Evolutionary conservation across 306 rosid genomes (phyloP), one percentile per base, ranked within the genome.

Genomic region (Cotoneaster glaucophyllus): DNA sequence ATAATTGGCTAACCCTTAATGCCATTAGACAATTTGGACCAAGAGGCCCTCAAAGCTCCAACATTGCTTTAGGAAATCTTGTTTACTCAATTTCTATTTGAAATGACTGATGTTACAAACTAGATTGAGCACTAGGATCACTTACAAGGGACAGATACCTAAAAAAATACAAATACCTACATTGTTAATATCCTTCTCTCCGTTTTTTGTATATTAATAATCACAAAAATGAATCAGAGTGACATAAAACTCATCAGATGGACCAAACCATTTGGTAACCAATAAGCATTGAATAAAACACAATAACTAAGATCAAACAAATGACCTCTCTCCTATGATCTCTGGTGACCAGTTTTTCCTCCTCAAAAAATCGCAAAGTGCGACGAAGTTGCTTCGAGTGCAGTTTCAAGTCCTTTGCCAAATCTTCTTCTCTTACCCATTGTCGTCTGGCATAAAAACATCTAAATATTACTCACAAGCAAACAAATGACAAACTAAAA

Each of bases 361-460:
- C 99, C 84, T 96, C 99, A 74, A 96, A 90, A 74, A 87, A 89
- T 53, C 92, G 85, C 76, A 93, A 76, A 71, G 92, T 90, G 74
- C 96, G 91, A 56, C 96, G 98, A 73, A 95, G 95, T 72, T 90
- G 98, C 86, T 96, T 92, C 0, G 97, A 78, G 80, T 96, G 99
- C 77, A 96, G 80, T 77, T 93, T 90, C 77, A 93, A 92, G 82
- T 93, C 97, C 93, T 96, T 96, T 64, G 97, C 98, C 84, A 96
- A 89, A 85, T 96, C 98, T 78, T 96, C 97, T 84, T 92, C 98
- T 25, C 97, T 86, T 53, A 96, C 97, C 99, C 99, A 96, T 86
- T 93, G 98, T 17, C 96, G 93, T 74, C 99, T 92, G 68, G 43
- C 62, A 81, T 69, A 25, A 67, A 34, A 26, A 45, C 8, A 43